Evolutionary conservation across 345 rosid species (phyloP).

Genomic region (Salix udensis): DNA sequence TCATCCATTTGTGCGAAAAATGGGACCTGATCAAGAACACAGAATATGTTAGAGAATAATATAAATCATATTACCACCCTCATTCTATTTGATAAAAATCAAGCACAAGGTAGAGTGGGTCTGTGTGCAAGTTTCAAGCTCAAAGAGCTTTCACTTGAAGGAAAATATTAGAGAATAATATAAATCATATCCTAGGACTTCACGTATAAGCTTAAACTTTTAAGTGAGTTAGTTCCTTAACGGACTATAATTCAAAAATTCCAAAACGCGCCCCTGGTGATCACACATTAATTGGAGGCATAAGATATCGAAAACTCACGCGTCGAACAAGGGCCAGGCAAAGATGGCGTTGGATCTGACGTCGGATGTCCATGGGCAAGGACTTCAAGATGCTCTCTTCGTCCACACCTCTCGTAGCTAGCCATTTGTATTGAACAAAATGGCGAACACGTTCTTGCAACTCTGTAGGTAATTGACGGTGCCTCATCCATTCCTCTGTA

Average conservation of each 20-base stretch:
- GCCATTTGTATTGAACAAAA: conserved; percentile 86
- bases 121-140: too few relatives aligned
- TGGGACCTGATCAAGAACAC: conserved; percentile 51
- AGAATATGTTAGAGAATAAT: too few relatives aligned
- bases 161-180: too few relatives aligned
- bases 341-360: conserved; percentile 85
- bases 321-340: conserved; percentile 87
- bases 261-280: too few relatives aligned
- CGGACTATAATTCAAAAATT: too few relatives aligned
- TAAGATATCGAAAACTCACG: conserved; percentile 36
- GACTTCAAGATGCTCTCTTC: conserved; percentile 77
- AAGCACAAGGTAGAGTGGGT: too few relatives aligned
- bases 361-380: conserved; percentile 79
- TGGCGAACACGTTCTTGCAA: conserved; percentile 75
- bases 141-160: too few relatives aligned
- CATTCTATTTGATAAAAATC: too few relatives aligned
- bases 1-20: conserved; percentile 93
- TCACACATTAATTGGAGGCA: neutral
- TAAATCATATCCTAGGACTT: too few relatives aligned
- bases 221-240: too few relatives aligned
- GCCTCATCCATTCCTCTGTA: conserved; percentile 97
- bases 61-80: too few relatives aligned
- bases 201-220: too few relatives aligned
- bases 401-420: conserved; percentile 86
- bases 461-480: conserved; percentile 75